phyloP scores from a whole-genome alignment of 805 yeast genomes.

The Yarrowia deformans region DNA sequence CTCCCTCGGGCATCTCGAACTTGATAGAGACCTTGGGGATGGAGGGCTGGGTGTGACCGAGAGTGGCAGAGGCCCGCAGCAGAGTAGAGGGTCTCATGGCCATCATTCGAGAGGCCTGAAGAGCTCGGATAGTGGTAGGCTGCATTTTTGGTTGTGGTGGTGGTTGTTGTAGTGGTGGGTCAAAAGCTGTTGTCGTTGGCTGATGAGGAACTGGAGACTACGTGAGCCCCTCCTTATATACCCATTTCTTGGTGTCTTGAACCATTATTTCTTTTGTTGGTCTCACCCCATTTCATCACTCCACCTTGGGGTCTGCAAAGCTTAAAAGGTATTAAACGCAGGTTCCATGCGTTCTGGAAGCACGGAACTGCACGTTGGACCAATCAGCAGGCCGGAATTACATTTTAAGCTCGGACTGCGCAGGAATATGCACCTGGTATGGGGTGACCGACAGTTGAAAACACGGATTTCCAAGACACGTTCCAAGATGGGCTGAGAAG shows the following conservation, averaged over 20 bases:
- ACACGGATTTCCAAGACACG: slow-evolving; percentile 1
- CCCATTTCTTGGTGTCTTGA: too few relatives aligned
- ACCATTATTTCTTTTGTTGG: too few relatives aligned
- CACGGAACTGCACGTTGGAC: not conserved
- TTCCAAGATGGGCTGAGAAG: slow-evolving; percentile 16
- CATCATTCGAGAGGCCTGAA: slow-evolving; percentile 34
- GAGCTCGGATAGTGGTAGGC: slow-evolving; percentile 31
- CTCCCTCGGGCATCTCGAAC: not conserved
- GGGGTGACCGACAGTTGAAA: slow-evolving; percentile 2
- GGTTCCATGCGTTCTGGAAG: slow-evolving; percentile 5
- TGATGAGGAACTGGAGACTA: not conserved
- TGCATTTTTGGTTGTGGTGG: slow-evolving; percentile 18
- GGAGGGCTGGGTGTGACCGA: not conserved
- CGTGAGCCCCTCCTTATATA: not conserved
- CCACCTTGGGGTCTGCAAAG: not conserved
- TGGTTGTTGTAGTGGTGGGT: not conserved
- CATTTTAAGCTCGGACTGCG: not conserved
- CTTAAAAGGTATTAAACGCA: not conserved
- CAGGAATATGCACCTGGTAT: not conserved
- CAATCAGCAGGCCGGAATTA: not conserved
- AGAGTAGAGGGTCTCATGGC: slow-evolving; percentile 29
- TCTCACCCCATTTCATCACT: slow-evolving; percentile 34
- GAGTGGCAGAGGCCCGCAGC: slow-evolving; percentile 9
- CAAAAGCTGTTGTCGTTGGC: not conserved
- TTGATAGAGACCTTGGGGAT: slow-evolving; percentile 28